These are phyloP conservation scores for Xylaria digitata DNA, from an alignment of 2,329 filamentous ascomycete genomes.

Conservation along the genomic window DNA sequence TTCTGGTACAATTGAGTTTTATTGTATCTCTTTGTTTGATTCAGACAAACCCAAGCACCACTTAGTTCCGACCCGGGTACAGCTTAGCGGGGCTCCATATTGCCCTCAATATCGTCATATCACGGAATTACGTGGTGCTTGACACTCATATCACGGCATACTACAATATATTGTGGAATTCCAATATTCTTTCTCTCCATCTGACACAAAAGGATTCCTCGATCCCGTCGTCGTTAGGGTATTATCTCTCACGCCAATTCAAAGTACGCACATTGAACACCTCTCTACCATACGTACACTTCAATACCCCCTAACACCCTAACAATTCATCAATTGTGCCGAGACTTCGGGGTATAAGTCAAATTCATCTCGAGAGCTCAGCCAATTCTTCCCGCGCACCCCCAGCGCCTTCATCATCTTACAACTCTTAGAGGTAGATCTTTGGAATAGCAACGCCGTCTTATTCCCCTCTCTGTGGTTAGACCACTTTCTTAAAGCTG, in stretches of 20 bases:
- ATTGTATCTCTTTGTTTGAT: constrained; percentile 33
- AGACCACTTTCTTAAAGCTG: constrained; percentile 26
- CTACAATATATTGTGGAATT: constrained; percentile 20
- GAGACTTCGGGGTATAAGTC: not conserved
- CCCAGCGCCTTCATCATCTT: constrained; percentile 7
- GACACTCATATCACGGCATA: constrained; percentile 44
- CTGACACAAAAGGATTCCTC: constrained; percentile 1
- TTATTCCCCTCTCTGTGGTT: not conserved
- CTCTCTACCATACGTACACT: not conserved
- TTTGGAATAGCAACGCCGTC: constrained; percentile 4
- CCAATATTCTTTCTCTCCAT: constrained; percentile 7
- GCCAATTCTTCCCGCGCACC: not conserved
- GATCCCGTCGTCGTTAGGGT: not conserved
- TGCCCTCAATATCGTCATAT: constrained; percentile 46
- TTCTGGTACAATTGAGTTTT: constrained; percentile 25
- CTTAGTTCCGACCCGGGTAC: constrained; percentile 33
- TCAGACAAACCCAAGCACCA: constrained; percentile 34
- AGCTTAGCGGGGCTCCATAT: constrained; percentile 42
- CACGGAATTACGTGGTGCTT: constrained; percentile 43
- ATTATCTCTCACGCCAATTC: constrained; percentile 3
- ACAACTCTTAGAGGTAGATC: constrained; percentile 9
- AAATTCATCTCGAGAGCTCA: not conserved
- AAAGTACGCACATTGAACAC: not conserved
- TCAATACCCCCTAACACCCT: not conserved
- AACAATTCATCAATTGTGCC: not conserved